phyloP scores from a whole-genome alignment of 2,329 filamentous ascomycete species.

The Aspergillus sp. region DNA sequence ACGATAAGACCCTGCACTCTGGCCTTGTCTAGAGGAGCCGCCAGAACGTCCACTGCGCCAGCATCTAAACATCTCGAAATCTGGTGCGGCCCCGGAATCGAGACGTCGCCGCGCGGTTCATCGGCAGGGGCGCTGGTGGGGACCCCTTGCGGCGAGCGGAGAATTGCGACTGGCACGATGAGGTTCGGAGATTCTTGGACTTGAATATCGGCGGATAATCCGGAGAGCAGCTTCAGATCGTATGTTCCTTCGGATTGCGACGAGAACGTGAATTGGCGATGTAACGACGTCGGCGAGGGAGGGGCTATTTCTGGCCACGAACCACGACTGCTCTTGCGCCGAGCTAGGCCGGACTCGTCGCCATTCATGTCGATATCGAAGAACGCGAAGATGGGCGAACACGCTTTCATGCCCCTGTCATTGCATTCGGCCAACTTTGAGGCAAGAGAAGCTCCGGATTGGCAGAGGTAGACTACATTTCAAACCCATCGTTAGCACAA shows the following conservation, averaged over 20 bases:
- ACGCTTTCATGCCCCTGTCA: constrained; percentile 45
- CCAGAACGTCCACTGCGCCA: constrained; percentile 82
- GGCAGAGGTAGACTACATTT: constrained; percentile 53
- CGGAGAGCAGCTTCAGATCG: constrained; percentile 48
- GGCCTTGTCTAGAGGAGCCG: constrained; percentile 72
- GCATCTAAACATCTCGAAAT: constrained; percentile 76
- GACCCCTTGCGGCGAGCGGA: constrained; percentile 32
- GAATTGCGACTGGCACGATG: constrained; percentile 50
- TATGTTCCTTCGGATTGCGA: constrained; percentile 48
- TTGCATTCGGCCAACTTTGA: constrained; percentile 53
- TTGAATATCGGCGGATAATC: constrained; percentile 51
- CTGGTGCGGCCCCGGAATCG: constrained; percentile 49
- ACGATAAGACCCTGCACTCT: constrained; percentile 74
- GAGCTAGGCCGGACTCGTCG: constrained; percentile 37
- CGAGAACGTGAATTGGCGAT: constrained; percentile 43
- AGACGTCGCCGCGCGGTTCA: constrained; percentile 26
- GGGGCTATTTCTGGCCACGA: constrained; percentile 31
- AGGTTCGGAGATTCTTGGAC: constrained; percentile 50
- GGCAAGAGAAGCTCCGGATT: constrained; percentile 53
- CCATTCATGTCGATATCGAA: constrained; percentile 50
- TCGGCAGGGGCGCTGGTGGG: constrained; percentile 15
- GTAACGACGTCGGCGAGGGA: constrained; percentile 32
- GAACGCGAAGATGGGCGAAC: constrained; percentile 56
- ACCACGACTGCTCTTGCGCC: constrained; percentile 30
- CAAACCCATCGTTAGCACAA: constrained; percentile 12